These are phyloP conservation scores for Magnusiomyces sp. DNA, from an alignment of 1,139 yeast species.

Conservation along the genomic window DNA sequence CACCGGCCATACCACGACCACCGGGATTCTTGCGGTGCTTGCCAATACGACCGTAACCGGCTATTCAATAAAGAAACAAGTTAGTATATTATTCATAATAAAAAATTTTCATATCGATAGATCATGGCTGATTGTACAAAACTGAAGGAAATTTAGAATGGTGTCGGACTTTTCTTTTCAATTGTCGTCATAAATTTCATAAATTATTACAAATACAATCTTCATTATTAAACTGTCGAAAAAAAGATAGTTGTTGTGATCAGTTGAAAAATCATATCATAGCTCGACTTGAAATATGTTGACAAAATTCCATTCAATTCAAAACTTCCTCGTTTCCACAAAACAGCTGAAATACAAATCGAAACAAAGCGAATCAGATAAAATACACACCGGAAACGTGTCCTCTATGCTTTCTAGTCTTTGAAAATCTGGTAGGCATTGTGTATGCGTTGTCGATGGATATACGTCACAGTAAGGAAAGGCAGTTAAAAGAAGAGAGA, in stretches of 20 bases:
- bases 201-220: too few species aligned
- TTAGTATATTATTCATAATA: constrained; percentile 4
- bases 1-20: constrained; percentile 99
- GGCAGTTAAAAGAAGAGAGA: constrained; percentile 12
- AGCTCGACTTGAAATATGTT: neutral
- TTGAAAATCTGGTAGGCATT: constrained; percentile 99
- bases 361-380: neutral
- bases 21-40: constrained; percentile 99
- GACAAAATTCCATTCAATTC: neutral
- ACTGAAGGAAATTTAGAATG: too few species aligned
- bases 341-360: too few species aligned
- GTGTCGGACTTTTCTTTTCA: too few species aligned
- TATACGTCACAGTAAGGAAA: neutral
- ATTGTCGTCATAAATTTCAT: too few species aligned
- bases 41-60: constrained; percentile 99
- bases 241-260: too few species aligned
- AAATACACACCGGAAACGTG: constrained; percentile 80
- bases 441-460: constrained; percentile 10
- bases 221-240: too few species aligned
- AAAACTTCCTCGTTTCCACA: too few species aligned
- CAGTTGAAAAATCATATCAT: too few species aligned
- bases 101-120: too few species aligned
- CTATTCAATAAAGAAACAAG: constrained; percentile 37
- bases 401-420: constrained; percentile 99
- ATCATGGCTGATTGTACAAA: too few species aligned